Conservation (phyloP, 2,329 filamentous ascomycete genomes). For the Microdochium nivale region DNA sequence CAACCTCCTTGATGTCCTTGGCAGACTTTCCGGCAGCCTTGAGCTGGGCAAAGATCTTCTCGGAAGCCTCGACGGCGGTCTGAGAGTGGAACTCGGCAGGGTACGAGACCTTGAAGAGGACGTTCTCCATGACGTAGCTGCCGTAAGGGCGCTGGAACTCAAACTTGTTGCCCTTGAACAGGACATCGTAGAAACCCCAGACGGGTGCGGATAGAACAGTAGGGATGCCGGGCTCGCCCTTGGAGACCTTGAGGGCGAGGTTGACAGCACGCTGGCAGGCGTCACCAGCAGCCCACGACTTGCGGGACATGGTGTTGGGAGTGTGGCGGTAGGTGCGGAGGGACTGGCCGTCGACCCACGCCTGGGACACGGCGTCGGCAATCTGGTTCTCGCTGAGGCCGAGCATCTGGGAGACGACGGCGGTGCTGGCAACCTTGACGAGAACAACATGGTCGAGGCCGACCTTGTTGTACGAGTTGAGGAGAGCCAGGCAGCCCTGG, state of each 20-base stretch:
- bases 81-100: constrained; percentile 94
- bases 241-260: constrained; percentile 81
- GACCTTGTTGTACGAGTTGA: constrained; percentile 99
- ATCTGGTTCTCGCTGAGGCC: constrained; percentile 85
- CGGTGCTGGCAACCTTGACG: constrained; percentile 93
- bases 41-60: constrained; percentile 79
- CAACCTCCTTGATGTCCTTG: constrained; percentile 86
- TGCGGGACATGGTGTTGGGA: constrained; percentile 98
- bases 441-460: constrained; percentile 95
- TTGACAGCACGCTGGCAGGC: constrained; percentile 94
- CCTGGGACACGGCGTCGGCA: constrained; percentile 90
- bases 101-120: constrained; percentile 99
- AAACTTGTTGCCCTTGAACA: constrained; percentile 94
- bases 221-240: constrained; percentile 83
- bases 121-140: constrained; percentile 99
- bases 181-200: constrained; percentile 98
- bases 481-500: constrained; percentile 89
- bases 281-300: constrained; percentile 98
- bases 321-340: constrained; percentile 95
- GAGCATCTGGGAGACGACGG: constrained; percentile 92
- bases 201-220: constrained; percentile 86
- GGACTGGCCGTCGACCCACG: constrained; percentile 93
- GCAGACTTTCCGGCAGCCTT: constrained; percentile 81
- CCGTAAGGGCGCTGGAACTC: constrained; percentile 93
- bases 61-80: constrained; percentile 90